A percentile compares a stretch with the other conserved stretches of the same genome.
phyloP scores from a whole-genome alignment of 495 filamentous ascomycete genomes.

The Lepidopterella palustris region DNA sequence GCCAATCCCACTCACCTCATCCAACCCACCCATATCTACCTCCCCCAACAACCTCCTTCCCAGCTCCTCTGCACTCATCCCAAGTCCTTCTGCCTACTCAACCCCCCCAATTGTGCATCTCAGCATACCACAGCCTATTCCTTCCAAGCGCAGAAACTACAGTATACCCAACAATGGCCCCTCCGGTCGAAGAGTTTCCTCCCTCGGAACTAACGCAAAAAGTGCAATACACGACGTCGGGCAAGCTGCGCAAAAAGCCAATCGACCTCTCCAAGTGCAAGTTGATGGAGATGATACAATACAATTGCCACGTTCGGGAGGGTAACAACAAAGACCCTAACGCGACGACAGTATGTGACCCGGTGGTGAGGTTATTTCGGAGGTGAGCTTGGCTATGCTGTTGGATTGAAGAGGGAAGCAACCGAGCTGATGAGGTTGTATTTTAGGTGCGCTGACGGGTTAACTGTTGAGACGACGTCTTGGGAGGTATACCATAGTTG shows the following conservation, averaged over 20 bases:
- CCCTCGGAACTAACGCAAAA: slow-evolving; percentile 45
- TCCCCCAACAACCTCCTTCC: slow-evolving; percentile 61
- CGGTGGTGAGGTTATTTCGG: slow-evolving; percentile 71
- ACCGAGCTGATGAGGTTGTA: slow-evolving; percentile 3
- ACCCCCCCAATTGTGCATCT: background rate
- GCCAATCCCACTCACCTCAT: slow-evolving; percentile 60
- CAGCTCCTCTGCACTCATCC: slow-evolving; percentile 42
- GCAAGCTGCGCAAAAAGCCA: slow-evolving; percentile 47
- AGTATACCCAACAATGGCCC: slow-evolving; percentile 47
- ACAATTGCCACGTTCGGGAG: slow-evolving; percentile 62
- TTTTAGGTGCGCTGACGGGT: slow-evolving; percentile 62
- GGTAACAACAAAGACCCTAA: slow-evolving; percentile 38
- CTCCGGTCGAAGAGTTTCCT: slow-evolving; percentile 51
- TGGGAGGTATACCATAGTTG: slow-evolving; percentile 49
- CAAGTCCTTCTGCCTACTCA: slow-evolving; percentile 7
- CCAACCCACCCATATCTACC: slow-evolving; percentile 56
- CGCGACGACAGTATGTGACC: slow-evolving; percentile 61
- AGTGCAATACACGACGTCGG: slow-evolving; percentile 44
- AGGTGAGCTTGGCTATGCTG: slow-evolving; percentile 51
- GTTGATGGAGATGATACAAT: slow-evolving; percentile 73
- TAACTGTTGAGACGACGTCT: slow-evolving; percentile 76
- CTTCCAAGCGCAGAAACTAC: background rate
- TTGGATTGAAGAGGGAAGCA: background rate
- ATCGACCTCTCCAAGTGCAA: slow-evolving; percentile 56
- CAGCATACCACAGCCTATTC: background rate